Evolutionary conservation across 768 basidiomycete genomes (phyloP), one percentile per base, ranked within the genome.

Genomic region (Podaxis sp.): DNA sequence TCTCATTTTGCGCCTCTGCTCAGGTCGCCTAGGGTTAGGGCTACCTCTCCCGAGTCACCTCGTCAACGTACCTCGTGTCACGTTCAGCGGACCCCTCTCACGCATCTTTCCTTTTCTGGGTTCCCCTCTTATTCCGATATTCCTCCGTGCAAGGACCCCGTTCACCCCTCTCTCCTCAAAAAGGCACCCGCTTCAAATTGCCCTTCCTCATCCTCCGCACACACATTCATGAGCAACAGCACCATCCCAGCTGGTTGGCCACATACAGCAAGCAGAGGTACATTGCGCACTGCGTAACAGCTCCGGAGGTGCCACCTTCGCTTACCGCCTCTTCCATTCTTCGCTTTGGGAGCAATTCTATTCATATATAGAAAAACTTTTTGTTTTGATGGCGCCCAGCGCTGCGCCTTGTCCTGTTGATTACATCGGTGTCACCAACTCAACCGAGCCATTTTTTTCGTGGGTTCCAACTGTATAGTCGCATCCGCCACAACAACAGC

Each of bases 31-130:
- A 65, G 72, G 71, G 71, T 70, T 72, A 71, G 68, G 73, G 66
- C 58, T 57, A 42, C 40, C 56, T 58, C 24, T 55, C 62, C 63
- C 54, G 54, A 67, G 59, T 42, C 58, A 62, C 46, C 62, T 59
- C 56, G 52, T 52, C 65, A 65, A 61, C 64, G 52, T 57, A 69
- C 68, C 72, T 72, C 71, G 72, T 73, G 70, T 64, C 66, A 70
- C 67, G 68, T 69, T 60, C 68, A 73, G 70, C 72, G 66, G 67
- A 65, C 66, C 15, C 57, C 48, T 57, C 65, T 28, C 63, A 57
- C 54, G 63, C 38, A 28, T 19, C 40, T 17, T 53, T 28, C 59
- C 59, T 26, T 52, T 60, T 51, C 24, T 7, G 38, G 30, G 36
- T 12, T n/a, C 15, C 33, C 44, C n/a, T 40, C 40, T 39, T n/a